phyloP scores from a whole-genome alignment of 768 basidiomycete species.

The Boletus vermiculosoides region DNA sequence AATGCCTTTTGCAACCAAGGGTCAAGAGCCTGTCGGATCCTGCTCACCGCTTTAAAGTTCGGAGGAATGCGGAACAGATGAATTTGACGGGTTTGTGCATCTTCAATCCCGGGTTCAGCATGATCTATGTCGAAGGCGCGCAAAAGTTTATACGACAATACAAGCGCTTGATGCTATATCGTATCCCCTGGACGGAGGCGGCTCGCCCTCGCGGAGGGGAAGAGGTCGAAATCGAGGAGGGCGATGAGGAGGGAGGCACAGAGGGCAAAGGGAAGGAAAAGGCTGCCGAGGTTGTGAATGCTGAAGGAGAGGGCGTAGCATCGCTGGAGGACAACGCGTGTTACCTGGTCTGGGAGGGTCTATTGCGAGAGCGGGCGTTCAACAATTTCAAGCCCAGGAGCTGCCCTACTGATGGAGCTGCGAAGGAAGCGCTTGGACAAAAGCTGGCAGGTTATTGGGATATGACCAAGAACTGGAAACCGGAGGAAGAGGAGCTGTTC shows the following conservation, averaged over 20 bases:
- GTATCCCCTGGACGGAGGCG: slow-evolving; percentile 93
- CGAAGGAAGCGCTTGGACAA: slow-evolving; percentile 82
- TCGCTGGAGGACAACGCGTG: slow-evolving; percentile 89
- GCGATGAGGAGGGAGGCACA: slow-evolving; percentile 42
- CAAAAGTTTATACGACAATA: slow-evolving; percentile 83
- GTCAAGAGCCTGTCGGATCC: slow-evolving; percentile 88
- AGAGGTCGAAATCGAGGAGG: slow-evolving; percentile 65
- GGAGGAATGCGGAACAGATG: slow-evolving; percentile 93
- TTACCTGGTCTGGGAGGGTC: slow-evolving; percentile 91
- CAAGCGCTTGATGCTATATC: slow-evolving; percentile 79
- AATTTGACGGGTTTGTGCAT: slow-evolving; percentile 86
- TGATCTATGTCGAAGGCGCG: slow-evolving; percentile 94
- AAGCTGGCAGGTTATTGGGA: slow-evolving; percentile 94
- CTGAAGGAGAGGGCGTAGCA: slow-evolving; percentile 14
- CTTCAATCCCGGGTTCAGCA: slow-evolving; percentile 83
- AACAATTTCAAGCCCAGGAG: slow-evolving; percentile 75
- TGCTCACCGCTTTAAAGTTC: slow-evolving; percentile 92
- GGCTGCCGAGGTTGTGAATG: slow-evolving; percentile 29
- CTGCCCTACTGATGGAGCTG: slow-evolving; percentile 80
- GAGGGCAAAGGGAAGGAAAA: slow-evolving; percentile 31
- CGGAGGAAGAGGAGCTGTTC: slow-evolving; percentile 75
- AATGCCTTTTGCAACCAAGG: slow-evolving; percentile 39
- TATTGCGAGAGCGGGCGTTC: slow-evolving; percentile 79
- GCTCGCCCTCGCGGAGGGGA: slow-evolving; percentile 75
- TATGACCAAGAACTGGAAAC: slow-evolving; percentile 86